Evolutionary conservation across 495 filamentous ascomycete species (phyloP), one percentile per base, ranked within the genome.

Genomic region (Aspergillus olivimuriae): DNA sequence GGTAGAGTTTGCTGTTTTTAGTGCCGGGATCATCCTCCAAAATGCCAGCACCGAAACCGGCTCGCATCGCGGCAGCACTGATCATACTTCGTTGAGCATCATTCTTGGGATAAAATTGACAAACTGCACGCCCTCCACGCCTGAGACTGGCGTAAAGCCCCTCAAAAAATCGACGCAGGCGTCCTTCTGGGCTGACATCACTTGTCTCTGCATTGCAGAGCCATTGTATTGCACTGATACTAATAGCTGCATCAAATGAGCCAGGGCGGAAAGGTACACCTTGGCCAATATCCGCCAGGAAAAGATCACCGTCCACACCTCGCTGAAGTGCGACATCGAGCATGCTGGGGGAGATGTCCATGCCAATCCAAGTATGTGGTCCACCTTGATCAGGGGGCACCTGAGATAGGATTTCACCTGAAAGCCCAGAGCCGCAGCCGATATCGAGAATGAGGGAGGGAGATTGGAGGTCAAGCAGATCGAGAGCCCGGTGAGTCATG

Each of bases 71-170:
- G 14, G 92, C 90, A 12, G 68, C 68, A 38, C 83, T 87, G 43
- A 97, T 89, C 92, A 97, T 95, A 45, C 71, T 78, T 57, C 87
- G 82, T 68, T 97, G 92, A 47, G 74, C 73, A 52, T 92, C 87
- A 62, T 98, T 95, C 69, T 92, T 94, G 3, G 92, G 94, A 62
- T 98, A 98, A 61, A 98, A 97, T 58, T 97, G 92, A 56, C 90
- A 91, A 17, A 97, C 92, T 2, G 94, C 92, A 31, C 87, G 77
- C 17, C 90, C 92, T 8, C 92, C 92, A 4, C 94, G 74, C 44
- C 83, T 76, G 43, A 98, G 63, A 61, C 80, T 83, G 16, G 85
- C 80, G 63, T 95, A 97, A 5, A 98, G 68, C n/a, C 87, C 87
- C 46, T 87, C 83, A 54, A 98, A 98, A 51, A 98, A 98, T 22